phyloP scores from a whole-genome alignment of 139 green algal genomes.

The Picochlorum sp. region DNA sequence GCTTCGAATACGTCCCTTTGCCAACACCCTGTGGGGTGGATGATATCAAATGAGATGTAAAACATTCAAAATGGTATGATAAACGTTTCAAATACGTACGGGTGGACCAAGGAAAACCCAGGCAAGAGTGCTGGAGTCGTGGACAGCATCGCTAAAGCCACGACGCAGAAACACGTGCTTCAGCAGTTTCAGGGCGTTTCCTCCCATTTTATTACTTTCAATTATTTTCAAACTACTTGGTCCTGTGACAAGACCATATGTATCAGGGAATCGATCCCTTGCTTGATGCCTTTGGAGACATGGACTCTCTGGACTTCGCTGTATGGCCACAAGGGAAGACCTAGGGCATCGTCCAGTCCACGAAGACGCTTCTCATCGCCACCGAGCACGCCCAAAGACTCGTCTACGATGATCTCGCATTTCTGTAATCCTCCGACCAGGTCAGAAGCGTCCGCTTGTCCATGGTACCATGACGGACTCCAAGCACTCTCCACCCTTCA shows the following conservation, averaged over 20 bases:
- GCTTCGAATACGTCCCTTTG: constrained; percentile 90
- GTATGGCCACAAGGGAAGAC: neutral
- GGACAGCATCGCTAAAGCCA: neutral
- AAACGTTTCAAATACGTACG: neutral
- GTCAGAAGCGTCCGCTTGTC: constrained; percentile 9
- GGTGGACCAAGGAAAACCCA: constrained; percentile 41
- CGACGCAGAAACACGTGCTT: neutral
- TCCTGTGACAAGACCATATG: constrained; percentile 1
- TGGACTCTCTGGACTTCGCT: neutral
- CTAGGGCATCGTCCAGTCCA: neutral
- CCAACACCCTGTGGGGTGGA: constrained; percentile 64
- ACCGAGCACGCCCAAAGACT: neutral
- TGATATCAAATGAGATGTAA: neutral
- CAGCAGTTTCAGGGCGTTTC: neutral
- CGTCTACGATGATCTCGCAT: neutral
- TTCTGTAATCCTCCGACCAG: constrained; percentile 7
- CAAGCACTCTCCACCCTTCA: neutral
- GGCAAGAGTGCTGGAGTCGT: constrained; percentile 3
- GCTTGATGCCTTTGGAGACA: neutral
- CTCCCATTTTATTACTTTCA: neutral
- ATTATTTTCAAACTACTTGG: neutral
- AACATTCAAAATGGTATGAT: neutral
- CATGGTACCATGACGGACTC: constrained; percentile 3
- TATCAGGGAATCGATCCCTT: neutral
- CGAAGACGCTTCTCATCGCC: neutral